These are phyloP conservation scores for Drechslerella coelobrocha DNA, from an alignment of 2,329 filamentous ascomycete genomes.

Conservation along the genomic window DNA sequence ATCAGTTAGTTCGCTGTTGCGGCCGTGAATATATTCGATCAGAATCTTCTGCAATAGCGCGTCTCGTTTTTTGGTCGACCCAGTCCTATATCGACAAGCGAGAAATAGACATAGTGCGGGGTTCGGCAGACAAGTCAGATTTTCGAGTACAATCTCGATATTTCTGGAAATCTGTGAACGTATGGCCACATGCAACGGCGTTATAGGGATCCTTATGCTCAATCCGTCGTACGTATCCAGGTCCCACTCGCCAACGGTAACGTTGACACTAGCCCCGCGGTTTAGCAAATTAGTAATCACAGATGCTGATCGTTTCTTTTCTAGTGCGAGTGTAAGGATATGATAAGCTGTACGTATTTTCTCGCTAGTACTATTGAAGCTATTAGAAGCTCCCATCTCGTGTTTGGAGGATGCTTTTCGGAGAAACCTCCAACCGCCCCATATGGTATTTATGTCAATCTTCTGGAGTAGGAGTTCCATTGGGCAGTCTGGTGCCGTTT, in stretches of 20 bases:
- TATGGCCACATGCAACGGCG: background rate
- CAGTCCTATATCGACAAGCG: background rate
- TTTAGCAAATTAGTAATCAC: background rate
- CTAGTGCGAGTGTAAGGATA: conserved; percentile 3
- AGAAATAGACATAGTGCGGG: background rate
- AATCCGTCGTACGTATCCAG: background rate
- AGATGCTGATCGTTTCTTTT: background rate
- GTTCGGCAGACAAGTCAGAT: background rate
- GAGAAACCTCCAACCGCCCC: background rate
- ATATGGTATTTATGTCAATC: background rate
- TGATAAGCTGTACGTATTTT: background rate
- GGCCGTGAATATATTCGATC: background rate
- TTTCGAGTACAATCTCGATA: background rate
- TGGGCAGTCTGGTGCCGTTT: no score
- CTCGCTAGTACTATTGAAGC: no score
- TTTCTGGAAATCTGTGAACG: background rate
- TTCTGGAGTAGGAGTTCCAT: background rate
- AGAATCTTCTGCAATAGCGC: background rate
- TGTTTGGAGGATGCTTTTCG: no score
- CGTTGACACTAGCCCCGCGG: background rate
- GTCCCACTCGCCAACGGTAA: background rate
- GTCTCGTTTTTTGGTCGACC: background rate
- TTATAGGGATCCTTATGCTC: background rate
- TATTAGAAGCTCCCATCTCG: no score
- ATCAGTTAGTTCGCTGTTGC: background rate